Percentiles rank a stretch among this genome's conserved stretches.
These are phyloP conservation scores for Curvularia spicifera DNA, from an alignment of 2,329 filamentous ascomycete genomes.

Conservation along the genomic window DNA sequence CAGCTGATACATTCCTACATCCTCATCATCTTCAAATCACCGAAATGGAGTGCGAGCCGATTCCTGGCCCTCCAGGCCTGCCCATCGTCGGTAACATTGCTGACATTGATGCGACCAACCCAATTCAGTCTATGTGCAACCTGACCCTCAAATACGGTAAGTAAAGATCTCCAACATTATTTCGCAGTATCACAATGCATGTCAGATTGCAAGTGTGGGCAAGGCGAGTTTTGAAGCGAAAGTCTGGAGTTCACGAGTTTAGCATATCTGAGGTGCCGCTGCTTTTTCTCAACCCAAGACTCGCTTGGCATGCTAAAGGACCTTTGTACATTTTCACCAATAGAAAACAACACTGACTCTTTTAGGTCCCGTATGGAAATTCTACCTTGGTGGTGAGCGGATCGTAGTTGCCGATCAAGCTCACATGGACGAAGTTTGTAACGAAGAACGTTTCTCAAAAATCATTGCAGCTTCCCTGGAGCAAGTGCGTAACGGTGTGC, in stretches of 20 bases:
- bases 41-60: constrained; percentile 49
- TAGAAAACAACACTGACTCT: constrained; percentile 8
- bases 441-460: constrained; percentile 49
- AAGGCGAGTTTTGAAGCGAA: not conserved
- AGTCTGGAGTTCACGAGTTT: not conserved
- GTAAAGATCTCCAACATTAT: constrained; percentile 5
- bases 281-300: not conserved
- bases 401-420: constrained; percentile 42
- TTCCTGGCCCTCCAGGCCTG: constrained; percentile 68
- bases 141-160: constrained; percentile 71
- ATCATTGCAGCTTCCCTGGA: constrained; percentile 36
- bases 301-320: not conserved
- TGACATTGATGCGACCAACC: constrained; percentile 67
- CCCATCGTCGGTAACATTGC: constrained; percentile 70
- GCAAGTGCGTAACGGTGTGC: constrained; percentile 46
- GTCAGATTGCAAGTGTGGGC: not conserved
- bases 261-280: too few relatives aligned
- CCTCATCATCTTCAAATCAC: not conserved
- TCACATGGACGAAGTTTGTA: constrained; percentile 50
- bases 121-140: constrained; percentile 61
- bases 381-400: constrained; percentile 38
- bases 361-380: constrained; percentile 45
- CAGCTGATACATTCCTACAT: not conserved
- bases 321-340: too few relatives aligned
- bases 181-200: not conserved